Base-by-base conservation (phyloP, 2,329 filamentous ascomycete species). In the Metarhizium album region DNA sequence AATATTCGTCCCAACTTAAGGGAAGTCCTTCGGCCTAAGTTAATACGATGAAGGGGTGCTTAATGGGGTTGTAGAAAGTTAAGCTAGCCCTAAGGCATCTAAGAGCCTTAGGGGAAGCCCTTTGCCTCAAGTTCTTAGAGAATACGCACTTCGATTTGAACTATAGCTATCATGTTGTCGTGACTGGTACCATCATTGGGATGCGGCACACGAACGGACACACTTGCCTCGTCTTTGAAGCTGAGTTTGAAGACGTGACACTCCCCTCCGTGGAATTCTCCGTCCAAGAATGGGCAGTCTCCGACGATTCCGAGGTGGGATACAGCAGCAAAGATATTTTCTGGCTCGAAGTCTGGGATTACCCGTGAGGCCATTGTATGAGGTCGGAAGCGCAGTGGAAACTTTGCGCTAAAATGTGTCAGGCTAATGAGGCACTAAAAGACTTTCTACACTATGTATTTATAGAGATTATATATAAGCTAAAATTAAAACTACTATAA, bases 241-340 rank as follows among this genome's bases (percentile, higher is more conserved):
- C 48, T 46, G 13, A 50, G 3, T 16, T 50, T 50, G 42, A 46
- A 46, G 42, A 50, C 20, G n/a, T 23, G 42, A 31, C 48, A 50
- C 48, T 50, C 42, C 14, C 48, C 48, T 27, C 48, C 48, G 11
- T 20, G 4, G 20, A 45, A 49, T n/a, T 38, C 20, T 49, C 18
- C 40, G 18, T 46, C 42, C 2, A 50, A 4, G 18, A 42, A 50
- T 3, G 35, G 13, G 9, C 6, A 20, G 22, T 40, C 27, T 9
- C 48, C 43, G 8, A 29, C 29, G 4, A 50, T 16, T 0, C 23
- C 9, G 20, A 50, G 42, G 4, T 46, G 20, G 14, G 48, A 50
- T 8, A 50, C 22, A 2, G 48, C 48, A 22, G 42, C 42, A 1
- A n/a, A 31, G 13, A 50, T 42, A 5, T 24, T 22, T 20, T 23